Evolutionary conservation across 805 yeast genomes (phyloP).

Genomic region (Metschnikowia kunwiensis): DNA sequence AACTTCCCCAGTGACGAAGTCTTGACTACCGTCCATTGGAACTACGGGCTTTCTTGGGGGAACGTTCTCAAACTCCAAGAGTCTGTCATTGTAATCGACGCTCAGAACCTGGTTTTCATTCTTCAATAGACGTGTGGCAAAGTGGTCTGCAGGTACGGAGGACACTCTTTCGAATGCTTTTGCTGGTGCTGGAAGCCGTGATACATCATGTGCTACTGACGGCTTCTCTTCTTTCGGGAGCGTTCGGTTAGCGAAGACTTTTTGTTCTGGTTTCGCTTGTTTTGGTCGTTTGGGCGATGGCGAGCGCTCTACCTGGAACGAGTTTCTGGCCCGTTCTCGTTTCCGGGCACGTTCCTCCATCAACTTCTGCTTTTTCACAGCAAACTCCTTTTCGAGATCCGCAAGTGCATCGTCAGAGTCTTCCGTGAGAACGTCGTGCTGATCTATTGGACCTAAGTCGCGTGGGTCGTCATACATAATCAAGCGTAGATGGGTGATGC

Average conservation of each 20-base stretch:
- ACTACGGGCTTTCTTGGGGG: slow-evolving; percentile 6
- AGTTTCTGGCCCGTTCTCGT: slow-evolving; percentile 2
- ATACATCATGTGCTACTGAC: too few species aligned
- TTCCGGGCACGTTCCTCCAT: slow-evolving; percentile 19
- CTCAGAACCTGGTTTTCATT: slow-evolving; percentile 1
- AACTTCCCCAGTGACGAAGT: slow-evolving; percentile 13
- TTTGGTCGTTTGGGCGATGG: slow-evolving; percentile 15
- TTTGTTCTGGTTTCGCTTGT: background rate
- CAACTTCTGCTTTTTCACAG: slow-evolving; percentile 22
- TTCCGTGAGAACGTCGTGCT: slow-evolving; percentile 34
- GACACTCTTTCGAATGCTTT: slow-evolving; percentile 9
- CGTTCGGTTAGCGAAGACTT: background rate
- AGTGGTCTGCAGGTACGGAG: slow-evolving; percentile 8
- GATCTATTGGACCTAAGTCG: slow-evolving; percentile 18
- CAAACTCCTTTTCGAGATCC: slow-evolving; percentile 37
- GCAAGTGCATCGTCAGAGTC: slow-evolving; percentile 38
- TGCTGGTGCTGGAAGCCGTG: background rate
- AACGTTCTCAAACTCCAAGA: slow-evolving; percentile 18
- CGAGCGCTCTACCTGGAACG: slow-evolving; percentile 15
- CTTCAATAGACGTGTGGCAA: slow-evolving; percentile 15
- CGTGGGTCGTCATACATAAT: slow-evolving; percentile 34
- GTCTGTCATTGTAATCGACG: slow-evolving; percentile 13
- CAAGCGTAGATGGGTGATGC: too few species aligned
- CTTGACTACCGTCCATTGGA: slow-evolving; percentile 2
- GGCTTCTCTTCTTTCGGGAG: background rate